phyloP scores from a whole-genome alignment of 2,329 filamentous ascomycete species.

The Alternaria postmessia region DNA sequence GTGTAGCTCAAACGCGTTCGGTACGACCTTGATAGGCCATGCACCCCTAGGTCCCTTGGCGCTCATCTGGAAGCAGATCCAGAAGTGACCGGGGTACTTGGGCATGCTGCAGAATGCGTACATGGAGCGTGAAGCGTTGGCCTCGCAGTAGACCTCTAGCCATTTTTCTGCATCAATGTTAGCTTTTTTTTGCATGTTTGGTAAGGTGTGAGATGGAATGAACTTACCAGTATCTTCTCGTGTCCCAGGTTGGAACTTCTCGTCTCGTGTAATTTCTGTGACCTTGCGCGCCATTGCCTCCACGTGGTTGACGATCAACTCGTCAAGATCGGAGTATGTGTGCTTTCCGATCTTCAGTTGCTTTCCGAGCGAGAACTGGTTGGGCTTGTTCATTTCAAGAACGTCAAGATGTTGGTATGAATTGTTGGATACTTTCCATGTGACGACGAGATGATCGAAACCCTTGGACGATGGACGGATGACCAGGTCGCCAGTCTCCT shows the following conservation, averaged over 20 bases:
- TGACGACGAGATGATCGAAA: conserved; percentile 92
- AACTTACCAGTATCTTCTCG: conserved; percentile 83
- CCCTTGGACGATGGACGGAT: conserved; percentile 96
- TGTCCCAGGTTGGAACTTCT: conserved; percentile 88
- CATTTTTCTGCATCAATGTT: conserved; percentile 74
- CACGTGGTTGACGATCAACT: conserved; percentile 95
- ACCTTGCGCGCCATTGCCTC: conserved; percentile 98
- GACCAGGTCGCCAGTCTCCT: conserved; percentile 86
- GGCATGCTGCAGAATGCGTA: conserved; percentile 96
- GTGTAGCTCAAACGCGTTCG: conserved; percentile 90
- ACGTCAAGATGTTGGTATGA: conserved; percentile 99
- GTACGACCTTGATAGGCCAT: conserved; percentile 89
- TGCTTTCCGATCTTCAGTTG: conserved; percentile 88
- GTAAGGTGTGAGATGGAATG: not conserved
- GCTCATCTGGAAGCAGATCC: conserved; percentile 94
- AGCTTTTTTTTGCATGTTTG: conserved; percentile 6
- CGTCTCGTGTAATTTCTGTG: conserved; percentile 91
- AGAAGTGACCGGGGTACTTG: conserved; percentile 93
- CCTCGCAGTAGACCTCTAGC: conserved; percentile 94
- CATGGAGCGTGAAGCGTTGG: conserved; percentile 90
- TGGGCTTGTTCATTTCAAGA: conserved; percentile 94
- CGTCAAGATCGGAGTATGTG: conserved; percentile 94
- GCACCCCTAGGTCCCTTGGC: conserved; percentile 74
- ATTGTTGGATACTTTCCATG: conserved; percentile 96
- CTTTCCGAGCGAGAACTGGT: conserved; percentile 91